phyloP scores from a whole-genome alignment of 2,329 filamentous ascomycete species.

The Tolypocladium pustulatum region DNA sequence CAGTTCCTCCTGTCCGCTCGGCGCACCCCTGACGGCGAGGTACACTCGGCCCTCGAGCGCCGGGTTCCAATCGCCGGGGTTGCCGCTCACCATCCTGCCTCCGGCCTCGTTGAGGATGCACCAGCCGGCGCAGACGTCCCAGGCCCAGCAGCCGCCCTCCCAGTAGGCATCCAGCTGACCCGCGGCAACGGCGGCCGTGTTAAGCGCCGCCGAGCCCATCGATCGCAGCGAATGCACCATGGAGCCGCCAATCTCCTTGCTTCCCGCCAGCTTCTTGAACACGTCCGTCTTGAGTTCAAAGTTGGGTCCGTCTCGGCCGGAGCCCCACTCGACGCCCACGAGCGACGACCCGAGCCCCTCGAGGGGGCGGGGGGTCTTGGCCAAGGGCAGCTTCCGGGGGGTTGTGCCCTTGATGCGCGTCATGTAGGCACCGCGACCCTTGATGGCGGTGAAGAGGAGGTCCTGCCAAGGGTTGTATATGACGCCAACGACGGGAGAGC shows the following conservation, averaged over 20 bases:
- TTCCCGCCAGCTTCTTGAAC: conserved; percentile 49
- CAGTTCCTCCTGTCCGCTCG: conserved; percentile 48
- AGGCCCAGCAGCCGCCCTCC: conserved; percentile 78
- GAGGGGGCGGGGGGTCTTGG: conserved; percentile 42
- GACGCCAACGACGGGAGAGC: conserved; percentile 56
- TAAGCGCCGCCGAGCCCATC: conserved; percentile 64
- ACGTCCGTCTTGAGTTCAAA: conserved; percentile 59
- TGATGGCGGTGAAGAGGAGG: conserved; percentile 57
- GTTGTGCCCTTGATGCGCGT: conserved; percentile 31
- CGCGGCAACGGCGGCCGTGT: conserved; percentile 61
- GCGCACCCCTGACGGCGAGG: conserved; percentile 51
- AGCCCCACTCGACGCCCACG: conserved; percentile 66
- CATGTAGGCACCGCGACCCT: conserved; percentile 55
- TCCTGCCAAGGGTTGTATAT: conserved; percentile 72
- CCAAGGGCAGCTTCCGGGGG: conserved; percentile 28
- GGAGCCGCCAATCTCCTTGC: conserved; percentile 51
- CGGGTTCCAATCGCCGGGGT: conserved; percentile 62
- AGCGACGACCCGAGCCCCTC: conserved; percentile 51
- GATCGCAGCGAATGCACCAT: conserved; percentile 71
- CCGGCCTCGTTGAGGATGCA: conserved; percentile 66
- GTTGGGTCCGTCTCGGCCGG: conserved; percentile 56
- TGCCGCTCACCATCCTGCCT: conserved; percentile 60
- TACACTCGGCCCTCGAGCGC: conserved; percentile 50
- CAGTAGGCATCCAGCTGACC: conserved; percentile 67
- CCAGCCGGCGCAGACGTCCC: conserved; percentile 80